Evolutionary conservation across 352 stramenopile species (phyloP).

Genomic region (Elongisporangium senticosum): DNA sequence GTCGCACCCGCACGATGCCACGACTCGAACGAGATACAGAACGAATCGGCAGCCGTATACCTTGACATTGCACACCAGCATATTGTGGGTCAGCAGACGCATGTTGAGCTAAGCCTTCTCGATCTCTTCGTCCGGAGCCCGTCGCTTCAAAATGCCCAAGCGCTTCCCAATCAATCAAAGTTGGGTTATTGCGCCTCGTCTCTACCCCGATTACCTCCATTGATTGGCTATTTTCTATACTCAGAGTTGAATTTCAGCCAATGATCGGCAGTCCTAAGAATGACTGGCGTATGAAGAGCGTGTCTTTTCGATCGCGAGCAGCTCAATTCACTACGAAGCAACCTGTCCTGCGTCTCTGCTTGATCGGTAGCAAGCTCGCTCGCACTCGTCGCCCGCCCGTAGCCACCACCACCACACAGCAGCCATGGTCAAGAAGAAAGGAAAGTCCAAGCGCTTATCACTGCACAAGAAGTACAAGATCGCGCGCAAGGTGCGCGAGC

Average conservation of each 20-base stretch:
- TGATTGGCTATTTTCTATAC: conserved; percentile 10
- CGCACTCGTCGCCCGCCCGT: not conserved
- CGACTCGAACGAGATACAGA: not conserved
- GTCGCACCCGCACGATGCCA: not conserved
- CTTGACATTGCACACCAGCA: conserved; percentile 86
- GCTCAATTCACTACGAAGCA: not conserved
- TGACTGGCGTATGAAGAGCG: conserved; percentile 25
- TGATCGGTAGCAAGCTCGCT: not conserved
- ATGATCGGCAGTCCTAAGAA: conserved; percentile 17
- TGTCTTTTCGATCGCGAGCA: conserved; percentile 7
- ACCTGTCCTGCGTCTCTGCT: not conserved
- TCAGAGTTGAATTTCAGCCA: conserved; percentile 14
- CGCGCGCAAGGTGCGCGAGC: conserved; percentile 88
- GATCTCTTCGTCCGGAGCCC: conserved; percentile 3
- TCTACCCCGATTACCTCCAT: not conserved
- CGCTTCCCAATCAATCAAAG: not conserved
- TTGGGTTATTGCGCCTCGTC: not conserved
- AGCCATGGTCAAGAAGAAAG: conserved; percentile 99
- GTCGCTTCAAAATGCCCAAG: not conserved
- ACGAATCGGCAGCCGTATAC: conserved; percentile 10
- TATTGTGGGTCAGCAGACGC: conserved; percentile 84
- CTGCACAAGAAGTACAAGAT: conserved; percentile 99
- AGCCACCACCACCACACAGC: not conserved
- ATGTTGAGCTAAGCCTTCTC: conserved; percentile 27
- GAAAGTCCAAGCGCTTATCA: conserved; percentile 95